These are phyloP conservation scores for Priceomyces melissophilus DNA, from an alignment of 805 yeast genomes.

Conservation along the genomic window DNA sequence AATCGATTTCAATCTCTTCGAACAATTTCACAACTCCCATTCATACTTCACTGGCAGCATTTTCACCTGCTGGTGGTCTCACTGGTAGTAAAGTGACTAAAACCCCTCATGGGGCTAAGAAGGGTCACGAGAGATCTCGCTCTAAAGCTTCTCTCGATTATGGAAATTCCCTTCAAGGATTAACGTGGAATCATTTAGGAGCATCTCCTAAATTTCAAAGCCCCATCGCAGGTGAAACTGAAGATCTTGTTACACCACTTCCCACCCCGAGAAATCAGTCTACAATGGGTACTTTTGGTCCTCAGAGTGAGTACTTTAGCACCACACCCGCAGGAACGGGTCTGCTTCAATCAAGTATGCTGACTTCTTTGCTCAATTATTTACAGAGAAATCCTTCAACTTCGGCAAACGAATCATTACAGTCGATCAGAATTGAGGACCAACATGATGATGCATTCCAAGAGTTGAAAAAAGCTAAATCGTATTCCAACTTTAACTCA, in stretches of 20 bases:
- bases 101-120: constrained; percentile 30
- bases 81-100: constrained; percentile 27
- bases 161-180: constrained; percentile 11
- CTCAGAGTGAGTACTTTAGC: constrained; percentile 11
- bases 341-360: background rate
- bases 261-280: constrained; percentile 13
- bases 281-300: background rate
- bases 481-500: constrained; percentile 13
- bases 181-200: constrained; percentile 28
- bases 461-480: constrained; percentile 37
- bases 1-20: constrained; percentile 33
- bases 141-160: constrained; percentile 40
- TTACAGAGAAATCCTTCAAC: constrained; percentile 10
- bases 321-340: constrained; percentile 4
- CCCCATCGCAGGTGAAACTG: constrained; percentile 18
- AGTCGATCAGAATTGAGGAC: constrained; percentile 32
- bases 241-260: constrained; percentile 13
- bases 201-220: constrained; percentile 25
- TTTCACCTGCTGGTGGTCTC: constrained; percentile 1
- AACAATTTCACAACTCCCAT: constrained; percentile 20
- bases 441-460: constrained; percentile 43
- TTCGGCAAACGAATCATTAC: constrained; percentile 26
- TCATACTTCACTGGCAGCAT: constrained; percentile 20
- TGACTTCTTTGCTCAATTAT: no score
- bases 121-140: constrained; percentile 39